Conservation (phyloP, 1,284 basidiomycete species). For the Trichosporon sp. region DNA sequence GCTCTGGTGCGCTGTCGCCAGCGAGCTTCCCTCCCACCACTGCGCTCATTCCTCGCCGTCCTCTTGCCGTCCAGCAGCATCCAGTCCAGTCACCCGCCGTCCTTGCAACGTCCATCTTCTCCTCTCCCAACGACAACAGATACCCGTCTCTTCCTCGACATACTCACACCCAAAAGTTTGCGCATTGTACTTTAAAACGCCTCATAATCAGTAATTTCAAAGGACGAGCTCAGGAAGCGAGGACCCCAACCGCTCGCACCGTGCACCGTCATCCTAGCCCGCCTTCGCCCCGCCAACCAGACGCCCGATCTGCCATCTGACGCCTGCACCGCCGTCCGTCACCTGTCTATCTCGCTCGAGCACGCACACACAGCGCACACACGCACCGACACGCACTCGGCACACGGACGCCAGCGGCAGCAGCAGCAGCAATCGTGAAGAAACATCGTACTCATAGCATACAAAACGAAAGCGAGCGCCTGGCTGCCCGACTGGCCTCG, state of each 20-base stretch:
- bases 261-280: not conserved
- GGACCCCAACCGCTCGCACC: not conserved
- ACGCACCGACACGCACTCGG: not conserved
- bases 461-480: not conserved
- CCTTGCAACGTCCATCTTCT: not conserved
- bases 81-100: not conserved
- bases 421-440: not conserved
- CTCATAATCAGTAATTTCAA: not conserved
- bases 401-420: not conserved
- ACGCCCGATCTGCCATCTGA: not conserved
- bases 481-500: not conserved
- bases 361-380: not conserved
- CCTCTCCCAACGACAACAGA: not conserved
- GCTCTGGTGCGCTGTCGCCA: not conserved
- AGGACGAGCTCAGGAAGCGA: not conserved
- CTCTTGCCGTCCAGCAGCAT: not conserved
- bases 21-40: not conserved
- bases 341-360: not conserved
- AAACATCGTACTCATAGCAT: not conserved
- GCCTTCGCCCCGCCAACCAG: constrained; percentile 1
- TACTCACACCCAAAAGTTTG: not conserved
- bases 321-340: not conserved
- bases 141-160: not conserved
- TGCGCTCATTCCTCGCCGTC: not conserved
- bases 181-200: not conserved